Evolutionary conservation across 257 asterid species (phyloP).

Genomic region (Solanum lycopersicoides): DNA sequence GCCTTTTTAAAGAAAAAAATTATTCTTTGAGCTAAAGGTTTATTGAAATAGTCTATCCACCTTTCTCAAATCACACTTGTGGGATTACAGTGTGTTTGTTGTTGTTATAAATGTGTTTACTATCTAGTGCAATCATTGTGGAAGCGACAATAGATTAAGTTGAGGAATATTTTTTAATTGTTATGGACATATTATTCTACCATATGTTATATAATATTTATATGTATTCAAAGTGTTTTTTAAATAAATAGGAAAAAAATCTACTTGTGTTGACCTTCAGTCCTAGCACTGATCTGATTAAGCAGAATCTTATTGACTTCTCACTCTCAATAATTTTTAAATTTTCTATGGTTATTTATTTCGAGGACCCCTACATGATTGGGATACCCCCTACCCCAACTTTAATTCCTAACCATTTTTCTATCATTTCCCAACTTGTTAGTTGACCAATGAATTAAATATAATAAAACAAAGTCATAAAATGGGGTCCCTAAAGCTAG

Average conservation of each 20-base stretch:
- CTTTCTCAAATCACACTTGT: neutral
- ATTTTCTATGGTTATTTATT: neutral
- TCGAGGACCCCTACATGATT: constrained; percentile 3
- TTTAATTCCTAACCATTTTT: neutral
- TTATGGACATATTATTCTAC: neutral
- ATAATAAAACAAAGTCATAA: neutral
- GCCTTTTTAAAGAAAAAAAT: neutral
- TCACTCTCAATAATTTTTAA: constrained; percentile 10
- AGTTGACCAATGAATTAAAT: neutral
- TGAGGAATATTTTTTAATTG: neutral
- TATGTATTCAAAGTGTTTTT: neutral
- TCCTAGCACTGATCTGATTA: constrained; percentile 18
- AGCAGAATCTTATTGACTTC: constrained; percentile 46
- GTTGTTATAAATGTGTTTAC: neutral
- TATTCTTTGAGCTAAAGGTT: rapidly evolving
- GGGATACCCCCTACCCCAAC: constrained; percentile 4
- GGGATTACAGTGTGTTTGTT: neutral
- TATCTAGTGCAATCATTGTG: neutral
- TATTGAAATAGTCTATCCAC: neutral
- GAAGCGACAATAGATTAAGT: neutral
- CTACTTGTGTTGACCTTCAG: constrained; percentile 22
- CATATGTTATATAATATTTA: neutral
- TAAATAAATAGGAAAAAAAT: neutral
- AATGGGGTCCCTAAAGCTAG: neutral
- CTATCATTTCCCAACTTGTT: neutral